Conservation (phyloP, 2,329 filamentous ascomycete genomes). For the Fusarium tjaetaba region DNA sequence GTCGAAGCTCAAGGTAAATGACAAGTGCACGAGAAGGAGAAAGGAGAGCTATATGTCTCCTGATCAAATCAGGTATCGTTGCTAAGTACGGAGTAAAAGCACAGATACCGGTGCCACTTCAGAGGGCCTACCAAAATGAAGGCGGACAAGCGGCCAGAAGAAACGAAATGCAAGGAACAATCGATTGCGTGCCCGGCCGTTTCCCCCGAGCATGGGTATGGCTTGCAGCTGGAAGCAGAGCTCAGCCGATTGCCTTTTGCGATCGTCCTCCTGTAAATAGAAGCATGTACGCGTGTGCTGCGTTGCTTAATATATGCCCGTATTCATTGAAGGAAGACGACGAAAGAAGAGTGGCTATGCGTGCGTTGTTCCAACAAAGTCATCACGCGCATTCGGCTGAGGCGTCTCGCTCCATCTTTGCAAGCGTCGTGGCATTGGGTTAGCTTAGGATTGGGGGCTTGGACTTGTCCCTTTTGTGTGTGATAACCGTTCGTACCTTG, state of each 20-base stretch:
- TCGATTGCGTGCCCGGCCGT: slow-evolving; percentile 30
- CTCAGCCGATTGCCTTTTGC: slow-evolving; percentile 21
- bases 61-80: slow-evolving; percentile 16
- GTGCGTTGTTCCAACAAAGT: slow-evolving; percentile 5
- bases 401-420: slow-evolving; percentile 25
- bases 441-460: slow-evolving; percentile 1
- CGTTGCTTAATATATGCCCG: background rate
- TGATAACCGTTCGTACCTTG: slow-evolving; percentile 37
- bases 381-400: slow-evolving; percentile 27
- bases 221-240: slow-evolving; percentile 16
- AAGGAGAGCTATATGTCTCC: slow-evolving; percentile 32
- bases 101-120: slow-evolving; percentile 15
- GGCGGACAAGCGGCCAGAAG: slow-evolving; percentile 16
- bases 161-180: slow-evolving; percentile 32
- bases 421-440: slow-evolving; percentile 30
- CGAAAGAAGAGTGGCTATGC: slow-evolving; percentile 9
- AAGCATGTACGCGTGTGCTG: slow-evolving; percentile 19
- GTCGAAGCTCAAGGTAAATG: background rate
- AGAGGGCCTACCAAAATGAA: slow-evolving; percentile 25
- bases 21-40: slow-evolving; percentile 5
- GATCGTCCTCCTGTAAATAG: slow-evolving; percentile 25
- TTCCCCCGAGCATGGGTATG: slow-evolving; percentile 21
- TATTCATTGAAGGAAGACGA: background rate
- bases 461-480: slow-evolving; percentile 24
- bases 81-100: background rate